phyloP scores from a whole-genome alignment of 129 eudicot genomes.

The Tanacetum coccineum region DNA sequence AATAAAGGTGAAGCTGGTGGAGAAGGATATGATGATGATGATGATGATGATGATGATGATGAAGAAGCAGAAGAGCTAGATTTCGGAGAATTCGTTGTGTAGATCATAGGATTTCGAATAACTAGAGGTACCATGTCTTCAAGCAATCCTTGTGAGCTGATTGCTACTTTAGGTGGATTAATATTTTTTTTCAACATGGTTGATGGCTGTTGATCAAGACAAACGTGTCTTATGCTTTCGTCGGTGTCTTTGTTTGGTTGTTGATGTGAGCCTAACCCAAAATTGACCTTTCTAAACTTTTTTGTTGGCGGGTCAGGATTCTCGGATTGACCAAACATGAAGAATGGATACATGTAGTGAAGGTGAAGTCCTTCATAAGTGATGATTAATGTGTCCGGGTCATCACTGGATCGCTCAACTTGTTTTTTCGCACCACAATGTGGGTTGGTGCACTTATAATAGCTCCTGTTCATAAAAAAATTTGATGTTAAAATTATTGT shows the following conservation, averaged over 20 bases:
- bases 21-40: constrained; percentile 43
- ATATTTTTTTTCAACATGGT: constrained; percentile 7
- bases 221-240: constrained; percentile 8
- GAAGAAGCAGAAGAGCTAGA: constrained; percentile 50
- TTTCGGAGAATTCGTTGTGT: constrained; percentile 25
- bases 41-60: constrained; percentile 37
- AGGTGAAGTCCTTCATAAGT: constrained; percentile 96
- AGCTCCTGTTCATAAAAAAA: constrained; percentile 53
- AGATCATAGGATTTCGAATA: constrained; percentile 46
- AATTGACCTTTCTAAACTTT: constrained; percentile 32
- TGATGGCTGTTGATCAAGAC: constrained; percentile 5
- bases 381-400: constrained; percentile 68
- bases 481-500: not conserved
- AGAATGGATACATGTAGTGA: constrained; percentile 72
- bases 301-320: constrained; percentile 24
- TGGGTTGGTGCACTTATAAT: constrained; percentile 86
- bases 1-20: constrained; percentile 44
- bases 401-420: constrained; percentile 69
- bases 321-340: constrained; percentile 30
- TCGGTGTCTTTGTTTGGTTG: constrained; percentile 9
- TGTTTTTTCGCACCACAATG: constrained; percentile 88
- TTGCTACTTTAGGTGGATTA: constrained; percentile 9
- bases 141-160: constrained; percentile 61
- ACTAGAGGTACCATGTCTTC: constrained; percentile 80
- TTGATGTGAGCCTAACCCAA: not conserved